Conservation (phyloP, 2,329 filamentous ascomycete genomes). For the Phoma sp. region DNA sequence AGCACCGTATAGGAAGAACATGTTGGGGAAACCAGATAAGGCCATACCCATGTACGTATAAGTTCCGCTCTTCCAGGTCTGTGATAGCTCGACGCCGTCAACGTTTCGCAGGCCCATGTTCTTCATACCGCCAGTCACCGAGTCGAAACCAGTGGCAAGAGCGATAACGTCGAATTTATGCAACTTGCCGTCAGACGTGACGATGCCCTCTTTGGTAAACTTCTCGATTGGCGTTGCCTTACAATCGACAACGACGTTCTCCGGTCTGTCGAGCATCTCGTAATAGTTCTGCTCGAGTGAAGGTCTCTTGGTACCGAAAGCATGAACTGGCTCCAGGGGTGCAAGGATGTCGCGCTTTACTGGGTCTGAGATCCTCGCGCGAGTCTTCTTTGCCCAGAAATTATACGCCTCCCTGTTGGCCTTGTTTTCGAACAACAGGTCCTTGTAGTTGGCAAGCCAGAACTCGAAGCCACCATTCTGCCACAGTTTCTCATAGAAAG, state of each 20-base stretch:
- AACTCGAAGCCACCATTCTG: constrained; percentile 50
- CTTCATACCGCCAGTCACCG: constrained; percentile 52
- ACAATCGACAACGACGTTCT: constrained; percentile 53
- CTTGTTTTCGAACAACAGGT: constrained; percentile 49
- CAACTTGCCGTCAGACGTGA: constrained; percentile 49
- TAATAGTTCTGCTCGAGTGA: constrained; percentile 57
- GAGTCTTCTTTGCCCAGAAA: constrained; percentile 55
- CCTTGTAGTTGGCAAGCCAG: constrained; percentile 53
- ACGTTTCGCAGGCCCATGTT: constrained; percentile 49
- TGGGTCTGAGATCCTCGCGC: constrained; percentile 51
- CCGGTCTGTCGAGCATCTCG: constrained; percentile 52
- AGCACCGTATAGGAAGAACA: constrained; percentile 50
- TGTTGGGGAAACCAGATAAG: constrained; percentile 45
- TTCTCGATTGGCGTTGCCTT: constrained; percentile 51
- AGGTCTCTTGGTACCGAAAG: constrained; percentile 56
- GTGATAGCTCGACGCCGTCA: constrained; percentile 44
- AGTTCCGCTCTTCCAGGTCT: constrained; percentile 52
- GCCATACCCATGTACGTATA: constrained; percentile 54
- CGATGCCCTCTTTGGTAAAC: constrained; percentile 49
- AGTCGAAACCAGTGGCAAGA: constrained; percentile 56
- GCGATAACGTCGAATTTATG: constrained; percentile 54
- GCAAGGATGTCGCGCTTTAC: constrained; percentile 56
- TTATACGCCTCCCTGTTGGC: constrained; percentile 55
- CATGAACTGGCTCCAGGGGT: constrained; percentile 52
- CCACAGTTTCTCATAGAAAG: constrained; percentile 53